Evolutionary conservation across 345 rosid genomes (phyloP).

Genomic region (Hirschfeldia incana): DNA sequence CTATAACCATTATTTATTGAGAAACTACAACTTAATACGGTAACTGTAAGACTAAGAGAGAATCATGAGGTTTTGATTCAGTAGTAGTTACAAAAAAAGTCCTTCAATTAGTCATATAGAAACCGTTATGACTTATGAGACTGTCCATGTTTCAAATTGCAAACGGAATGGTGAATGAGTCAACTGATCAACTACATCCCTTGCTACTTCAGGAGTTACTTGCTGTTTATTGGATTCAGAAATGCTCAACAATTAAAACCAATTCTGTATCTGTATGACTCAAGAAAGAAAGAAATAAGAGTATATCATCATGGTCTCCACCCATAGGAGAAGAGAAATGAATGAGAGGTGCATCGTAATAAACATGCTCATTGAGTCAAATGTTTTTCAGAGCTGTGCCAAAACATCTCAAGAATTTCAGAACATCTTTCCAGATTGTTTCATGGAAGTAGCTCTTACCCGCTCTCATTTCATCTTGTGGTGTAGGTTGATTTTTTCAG

Average conservation of each 20-base stretch:
- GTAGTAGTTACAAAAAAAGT: background rate
- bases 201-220: conserved; percentile 95
- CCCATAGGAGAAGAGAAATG: conserved; percentile 13
- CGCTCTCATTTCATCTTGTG: too few species aligned
- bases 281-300: too few species aligned
- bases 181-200: conserved; percentile 49
- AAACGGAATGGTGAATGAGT: background rate
- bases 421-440: conserved; percentile 65
- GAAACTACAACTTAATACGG: background rate
- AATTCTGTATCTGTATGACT: background rate
- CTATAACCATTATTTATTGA: background rate
- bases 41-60: background rate
- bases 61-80: background rate
- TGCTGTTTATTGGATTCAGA: conserved; percentile 66
- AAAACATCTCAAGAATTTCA: conserved; percentile 47
- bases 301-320: too few species aligned
- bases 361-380: conserved; percentile 38
- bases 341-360: too few species aligned
- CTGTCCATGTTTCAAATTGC: background rate
- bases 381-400: too few species aligned
- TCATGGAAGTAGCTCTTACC: too few species aligned
- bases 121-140: background rate
- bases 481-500: conserved; percentile 74
- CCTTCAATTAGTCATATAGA: too few species aligned
- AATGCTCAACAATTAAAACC: conserved; percentile 1